Base-by-base conservation (phyloP, 257 asterid genomes). In the Solanum arcanum region DNA sequence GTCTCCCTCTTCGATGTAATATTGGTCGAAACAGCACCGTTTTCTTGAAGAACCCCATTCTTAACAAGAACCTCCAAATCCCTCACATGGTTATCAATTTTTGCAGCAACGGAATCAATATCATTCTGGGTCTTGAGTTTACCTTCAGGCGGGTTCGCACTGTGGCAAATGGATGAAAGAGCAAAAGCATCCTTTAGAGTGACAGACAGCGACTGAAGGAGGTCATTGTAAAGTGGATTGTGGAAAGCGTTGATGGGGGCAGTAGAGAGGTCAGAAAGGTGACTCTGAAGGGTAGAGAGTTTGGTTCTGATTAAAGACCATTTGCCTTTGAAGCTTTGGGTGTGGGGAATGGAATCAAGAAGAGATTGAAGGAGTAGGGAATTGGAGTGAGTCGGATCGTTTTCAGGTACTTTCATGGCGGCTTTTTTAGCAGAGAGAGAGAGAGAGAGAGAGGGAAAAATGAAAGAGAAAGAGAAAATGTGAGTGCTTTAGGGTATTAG, bases 121-220 rank as follows among this genome's bases (percentile, higher is more conserved):
- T 95, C 95, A 88, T 89, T 95, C 56, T 97, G 99, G 84, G 99
- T 97, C 83, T 89, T 95, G 87, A 97, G 95, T 85, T 97, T 97
- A 5, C 98, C 99, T 16, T 82, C 86, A 0, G 91, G 92, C 5
- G 92, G 94, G 2, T 92, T 77, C 9, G 90, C 88, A 49, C 92
- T 83, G 72, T 88, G 93, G 91, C 98, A 96, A 89, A 89, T 76
- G 9, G 83, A 46, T 86, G 94, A 88, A 86, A 96, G 93, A 3
- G 94, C 87, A 27, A 90, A 82, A 56, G 96, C 92, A 88, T 88
- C 86, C 47, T 94, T 42, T 72, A 93, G 92, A 60, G 97, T 94
- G 86, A 90, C 25, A 74, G 90, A 81, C 15, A 97, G 89, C 3
- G 98, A 92, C 37, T 37, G 90, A 49, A 96, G 92, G 16, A 96